Evolutionary conservation across 2,329 filamentous ascomycete species (phyloP).

Genomic region (Fusarium sp.): DNA sequence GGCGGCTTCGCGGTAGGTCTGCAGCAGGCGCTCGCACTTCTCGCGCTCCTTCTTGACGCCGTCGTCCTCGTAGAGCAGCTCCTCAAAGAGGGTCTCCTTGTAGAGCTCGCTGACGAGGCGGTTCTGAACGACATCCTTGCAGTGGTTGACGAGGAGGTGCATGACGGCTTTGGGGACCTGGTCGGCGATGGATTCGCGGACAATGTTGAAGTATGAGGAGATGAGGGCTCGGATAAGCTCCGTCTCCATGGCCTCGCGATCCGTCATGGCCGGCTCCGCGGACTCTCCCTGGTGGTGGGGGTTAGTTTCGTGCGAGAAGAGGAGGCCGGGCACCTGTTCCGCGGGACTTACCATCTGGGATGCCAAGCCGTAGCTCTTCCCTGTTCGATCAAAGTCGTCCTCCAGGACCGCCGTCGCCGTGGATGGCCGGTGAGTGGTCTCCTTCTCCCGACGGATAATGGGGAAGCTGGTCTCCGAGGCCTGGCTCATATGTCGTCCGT

Average conservation of each 20-base stretch:
- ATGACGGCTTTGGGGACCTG: conserved; percentile 99
- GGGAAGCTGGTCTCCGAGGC: conserved; percentile 85
- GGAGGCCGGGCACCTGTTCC: conserved; percentile 19
- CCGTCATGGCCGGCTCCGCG: conserved; percentile 89
- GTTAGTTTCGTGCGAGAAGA: conserved; percentile 40
- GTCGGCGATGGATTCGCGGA: conserved; percentile 97
- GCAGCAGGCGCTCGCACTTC: conserved; percentile 96
- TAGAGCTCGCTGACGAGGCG: conserved; percentile 95
- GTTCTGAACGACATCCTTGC: conserved; percentile 98
- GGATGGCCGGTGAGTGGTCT: conserved; percentile 67
- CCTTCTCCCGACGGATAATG: conserved; percentile 83
- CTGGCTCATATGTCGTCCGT: conserved; percentile 81
- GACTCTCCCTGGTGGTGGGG: conserved; percentile 64
- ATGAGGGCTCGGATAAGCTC: conserved; percentile 97
- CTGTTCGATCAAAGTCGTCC: conserved; percentile 62
- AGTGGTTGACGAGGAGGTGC: conserved; percentile 98
- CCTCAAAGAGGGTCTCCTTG: conserved; percentile 90
- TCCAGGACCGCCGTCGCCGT: conserved; percentile 54
- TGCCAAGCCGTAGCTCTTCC: conserved; percentile 59
- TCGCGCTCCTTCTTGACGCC: conserved; percentile 97
- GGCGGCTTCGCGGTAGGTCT: conserved; percentile 96
- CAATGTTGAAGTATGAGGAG: conserved; percentile 99
- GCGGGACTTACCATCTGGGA: conserved; percentile 72
- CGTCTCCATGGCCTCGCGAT: conserved; percentile 96
- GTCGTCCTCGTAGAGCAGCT: conserved; percentile 97